These are phyloP conservation scores for Cicer yamashitae DNA, from an alignment of 306 rosid genomes.

Conservation along the genomic window DNA sequence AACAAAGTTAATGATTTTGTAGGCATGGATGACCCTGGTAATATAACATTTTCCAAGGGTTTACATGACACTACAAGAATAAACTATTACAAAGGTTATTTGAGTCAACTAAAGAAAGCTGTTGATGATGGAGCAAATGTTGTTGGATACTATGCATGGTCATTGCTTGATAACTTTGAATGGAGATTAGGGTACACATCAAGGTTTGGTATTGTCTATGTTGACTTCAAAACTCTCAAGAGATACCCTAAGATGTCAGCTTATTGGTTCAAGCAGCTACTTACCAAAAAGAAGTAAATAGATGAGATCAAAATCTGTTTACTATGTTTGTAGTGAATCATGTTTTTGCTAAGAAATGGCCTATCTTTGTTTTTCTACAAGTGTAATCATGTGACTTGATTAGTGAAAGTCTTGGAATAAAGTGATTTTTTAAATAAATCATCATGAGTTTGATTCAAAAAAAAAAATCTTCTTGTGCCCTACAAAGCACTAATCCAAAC, in stretches of 20 bases:
- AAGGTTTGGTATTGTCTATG: conserved; percentile 89
- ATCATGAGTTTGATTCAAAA: background rate
- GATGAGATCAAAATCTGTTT: background rate
- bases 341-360: conserved; percentile 19
- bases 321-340: conserved; percentile 29
- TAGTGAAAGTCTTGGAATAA: conserved; percentile 37
- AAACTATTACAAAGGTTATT: conserved; percentile 69
- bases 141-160: conserved; percentile 89
- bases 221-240: conserved; percentile 79
- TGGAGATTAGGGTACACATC: conserved; percentile 94
- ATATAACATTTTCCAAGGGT: conserved; percentile 58
- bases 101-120: conserved; percentile 77
- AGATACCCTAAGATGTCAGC: conserved; percentile 93
- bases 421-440: conserved; percentile 21
- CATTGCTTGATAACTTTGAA: conserved; percentile 91
- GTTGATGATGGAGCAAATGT: conserved; percentile 78
- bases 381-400: conserved; percentile 36
- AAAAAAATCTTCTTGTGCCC: background rate
- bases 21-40: conserved; percentile 94
- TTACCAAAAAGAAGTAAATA: conserved; percentile 55
- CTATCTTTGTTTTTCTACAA: conserved; percentile 18
- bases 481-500: background rate
- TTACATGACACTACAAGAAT: conserved; percentile 78
- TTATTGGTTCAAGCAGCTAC: conserved; percentile 79
- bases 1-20: conserved; percentile 32